Base-by-base conservation (phyloP, 345 rosid species). In the Barbarea vulgaris region DNA sequence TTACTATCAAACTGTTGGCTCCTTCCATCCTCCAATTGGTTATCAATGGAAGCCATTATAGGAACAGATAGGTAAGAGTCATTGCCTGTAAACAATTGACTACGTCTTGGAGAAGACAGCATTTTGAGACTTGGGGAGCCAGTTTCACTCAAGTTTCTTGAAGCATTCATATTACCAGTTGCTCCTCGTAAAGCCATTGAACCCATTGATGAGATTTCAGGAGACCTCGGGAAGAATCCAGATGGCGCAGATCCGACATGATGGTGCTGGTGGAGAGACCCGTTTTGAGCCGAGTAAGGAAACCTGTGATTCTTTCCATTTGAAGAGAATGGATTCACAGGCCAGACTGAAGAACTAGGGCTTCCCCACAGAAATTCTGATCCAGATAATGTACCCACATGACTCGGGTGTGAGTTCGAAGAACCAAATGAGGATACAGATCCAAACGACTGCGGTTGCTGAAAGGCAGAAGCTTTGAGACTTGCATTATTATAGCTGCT, bases 191-290 rank as follows among this genome's bases (percentile, higher is more conserved):
- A 76, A 53, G 96, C 69, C 59, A 65, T 74, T 69, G 87, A 87
- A 65, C 77, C 83, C 83, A 80, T 77, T 70, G 84, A 87, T 27
- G 96, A 87, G 68, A 85, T 47, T 64, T 90, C 94, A 9, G 90
- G 82, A 28, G 96, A 87, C 72, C 87, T 88, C 0, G 89, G 82
- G 58, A 84, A 84, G 82, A 86, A 82, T 31, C 90, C 93, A 60
- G 95, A 87, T 44, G 98, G 96, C 21, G 98, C 96, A 67, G 98
- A 93, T 67, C 98, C 93, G 24, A 90, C 88, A 62, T 87, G 92
- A 37, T 82, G 86, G n/a, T 83, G 89, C 42, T 83, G 83, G 27
- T 77, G 77, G 28, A 64, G 36, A 17, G 72, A 24, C 7, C 83
- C 82, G 44, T 81, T 86, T 64, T 67, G 85, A 56, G 81, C 73